Base-by-base conservation (phyloP, 139 green algal species). In the Nannochloris sp. region DNA sequence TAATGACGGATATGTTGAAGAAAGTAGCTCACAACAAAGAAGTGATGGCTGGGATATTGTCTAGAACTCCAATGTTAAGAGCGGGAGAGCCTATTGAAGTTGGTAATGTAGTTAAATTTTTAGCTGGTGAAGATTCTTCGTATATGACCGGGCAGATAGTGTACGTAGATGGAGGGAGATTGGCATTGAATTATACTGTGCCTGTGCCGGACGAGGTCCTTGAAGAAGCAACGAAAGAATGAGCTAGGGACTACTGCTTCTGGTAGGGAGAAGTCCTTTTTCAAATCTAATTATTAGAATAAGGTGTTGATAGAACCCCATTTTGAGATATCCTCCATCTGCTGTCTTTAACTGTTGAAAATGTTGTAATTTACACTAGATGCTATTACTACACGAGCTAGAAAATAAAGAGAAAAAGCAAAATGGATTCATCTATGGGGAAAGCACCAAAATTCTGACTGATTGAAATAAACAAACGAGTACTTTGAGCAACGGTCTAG, bases 91-190 rank as follows among this genome's bases (percentile, higher is more conserved):
- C 89, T 1, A 63, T 77, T 5, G 89, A 96, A 64, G 73, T 92
- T 27, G 87, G 70, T 25, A 73, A 81, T 12, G 73, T 89, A 36
- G 65, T 74, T 25, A 58, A 64, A 1, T 96, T 96, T 65, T 73
- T 96, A 34, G 82, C 83, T 3, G 84, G 70, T 1, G 64, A 86
- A 15, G 83, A 77, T 10, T 58, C 82, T 4, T 81, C 60, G 35
- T 96, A 96, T 66, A 89, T 96, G 32, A 91, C 79, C 2, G 89
- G 89, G 0, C 73, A 84, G 67, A 74, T 76, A 13, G n/a, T 95
- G 30, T 91, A 89, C 33, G 82, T 82, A 2, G 89, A 96, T 64
- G 89, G 89, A 2, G 89, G 89, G 1, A 62, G 88, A 6, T 53
- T 91, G 73, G 87, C 89, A 0, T 70, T 96, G 4, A 96, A 96